Conservation (phyloP, 306 rosid genomes). For the Pterocarpus macrocarpus region DNA sequence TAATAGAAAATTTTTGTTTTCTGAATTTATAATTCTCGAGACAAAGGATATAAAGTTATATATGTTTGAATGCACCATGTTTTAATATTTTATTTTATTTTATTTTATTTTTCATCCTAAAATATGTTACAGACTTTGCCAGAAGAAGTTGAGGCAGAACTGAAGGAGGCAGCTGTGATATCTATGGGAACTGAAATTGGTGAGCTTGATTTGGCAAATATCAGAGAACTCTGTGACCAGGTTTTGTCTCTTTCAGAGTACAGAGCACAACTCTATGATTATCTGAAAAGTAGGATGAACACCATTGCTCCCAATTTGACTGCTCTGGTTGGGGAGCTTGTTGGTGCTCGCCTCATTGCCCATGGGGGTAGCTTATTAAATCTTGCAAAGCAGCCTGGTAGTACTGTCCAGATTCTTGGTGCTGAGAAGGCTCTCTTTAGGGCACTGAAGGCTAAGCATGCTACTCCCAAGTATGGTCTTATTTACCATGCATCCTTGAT, state of each 20-base stretch:
- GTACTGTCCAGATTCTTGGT: slow-evolving; percentile 95
- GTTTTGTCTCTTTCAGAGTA: slow-evolving; percentile 91
- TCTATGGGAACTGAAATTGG: slow-evolving; percentile 99
- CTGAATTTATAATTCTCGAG: background rate
- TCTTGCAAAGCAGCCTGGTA: slow-evolving; percentile 98
- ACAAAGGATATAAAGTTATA: background rate
- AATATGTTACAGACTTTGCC: slow-evolving; percentile 64
- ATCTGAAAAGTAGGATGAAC: slow-evolving; percentile 89
- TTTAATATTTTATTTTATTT: no score
- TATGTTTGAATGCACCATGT: no score
- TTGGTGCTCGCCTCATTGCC: slow-evolving; percentile 97
- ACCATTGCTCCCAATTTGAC: slow-evolving; percentile 96
- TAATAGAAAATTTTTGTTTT: background rate
- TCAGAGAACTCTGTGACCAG: slow-evolving; percentile 88
- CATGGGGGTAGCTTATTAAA: slow-evolving; percentile 92
- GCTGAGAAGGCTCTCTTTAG: slow-evolving; percentile 97
- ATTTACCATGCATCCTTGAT: slow-evolving; percentile 94
- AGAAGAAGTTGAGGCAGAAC: slow-evolving; percentile 77
- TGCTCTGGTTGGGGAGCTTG: slow-evolving; percentile 92
- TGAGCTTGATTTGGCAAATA: slow-evolving; percentile 86
- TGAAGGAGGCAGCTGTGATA: slow-evolving; percentile 88
- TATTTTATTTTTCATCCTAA: background rate
- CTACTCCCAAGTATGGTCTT: slow-evolving; percentile 95
- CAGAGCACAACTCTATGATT: slow-evolving; percentile 88
- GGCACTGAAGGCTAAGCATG: slow-evolving; percentile 92